A percentile compares a stretch with the other conserved stretches of the same genome.
Evolutionary conservation across 1,284 basidiomycete genomes (phyloP).

Genomic region (Puccinia hordei): DNA sequence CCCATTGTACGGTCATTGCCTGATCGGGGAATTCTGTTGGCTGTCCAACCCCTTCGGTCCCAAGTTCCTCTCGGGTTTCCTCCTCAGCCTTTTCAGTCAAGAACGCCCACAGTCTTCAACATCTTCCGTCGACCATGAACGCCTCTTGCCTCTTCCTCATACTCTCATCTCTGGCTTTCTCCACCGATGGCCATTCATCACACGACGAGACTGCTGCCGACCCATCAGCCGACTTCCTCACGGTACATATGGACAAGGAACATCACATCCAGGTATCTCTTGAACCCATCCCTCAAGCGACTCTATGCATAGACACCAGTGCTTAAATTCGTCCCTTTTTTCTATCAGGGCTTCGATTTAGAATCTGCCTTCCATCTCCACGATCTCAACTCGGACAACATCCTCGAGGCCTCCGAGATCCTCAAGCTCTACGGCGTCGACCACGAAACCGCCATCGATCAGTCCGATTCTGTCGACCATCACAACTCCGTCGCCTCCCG

Average conservation of each 20-base stretch:
- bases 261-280: constrained; percentile 57
- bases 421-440: no score
- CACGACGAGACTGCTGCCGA: constrained; percentile 8
- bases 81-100: background rate
- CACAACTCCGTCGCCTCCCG: constrained; percentile 65
- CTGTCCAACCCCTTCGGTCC: no score
- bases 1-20: no score
- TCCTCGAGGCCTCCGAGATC: no score
- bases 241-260: constrained; percentile 59
- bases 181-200: constrained; percentile 52
- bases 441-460: no score
- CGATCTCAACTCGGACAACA: no score
- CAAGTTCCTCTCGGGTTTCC: no score
- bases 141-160: background rate
- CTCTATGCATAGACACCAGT: no score
- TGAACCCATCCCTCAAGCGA: background rate
- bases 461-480: constrained; percentile 64
- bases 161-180: background rate
- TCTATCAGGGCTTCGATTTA: constrained; percentile 53
- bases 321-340: no score
- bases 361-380: no score
- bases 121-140: background rate
- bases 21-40: no score
- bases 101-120: background rate
- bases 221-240: constrained; percentile 55